These are phyloP conservation scores for Apiotrichum siamense DNA, from an alignment of 1,284 basidiomycete species.

Conservation along the genomic window DNA sequence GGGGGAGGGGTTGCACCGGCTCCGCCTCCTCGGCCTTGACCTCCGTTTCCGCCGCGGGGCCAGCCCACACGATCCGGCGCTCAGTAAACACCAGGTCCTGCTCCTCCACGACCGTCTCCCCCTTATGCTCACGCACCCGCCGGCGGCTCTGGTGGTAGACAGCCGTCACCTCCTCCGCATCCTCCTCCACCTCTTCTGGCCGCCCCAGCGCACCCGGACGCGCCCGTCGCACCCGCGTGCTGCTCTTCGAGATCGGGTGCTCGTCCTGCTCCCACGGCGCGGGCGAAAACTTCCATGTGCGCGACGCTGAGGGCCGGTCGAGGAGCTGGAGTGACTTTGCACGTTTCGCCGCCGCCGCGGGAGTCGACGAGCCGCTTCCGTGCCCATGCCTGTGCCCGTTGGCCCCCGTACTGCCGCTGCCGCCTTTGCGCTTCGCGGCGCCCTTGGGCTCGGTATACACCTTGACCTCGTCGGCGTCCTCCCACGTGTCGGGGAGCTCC, in stretches of 20 bases:
- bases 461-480: slow-evolving; percentile 56
- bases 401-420: background rate
- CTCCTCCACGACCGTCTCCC: slow-evolving; percentile 11
- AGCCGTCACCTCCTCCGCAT: slow-evolving; percentile 4
- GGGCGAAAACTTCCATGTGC: slow-evolving; percentile 9
- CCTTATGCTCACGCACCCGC: slow-evolving; percentile 3
- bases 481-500: slow-evolving; percentile 61
- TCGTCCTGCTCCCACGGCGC: slow-evolving; percentile 15
- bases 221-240: slow-evolving; percentile 30
- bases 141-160: slow-evolving; percentile 8
- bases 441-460: slow-evolving; percentile 20
- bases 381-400: background rate
- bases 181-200: slow-evolving; percentile 12
- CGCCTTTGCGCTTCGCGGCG: slow-evolving; percentile 1
- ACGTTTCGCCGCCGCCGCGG: background rate
- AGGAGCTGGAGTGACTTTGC: slow-evolving; percentile 5
- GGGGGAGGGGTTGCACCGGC: too few species aligned
- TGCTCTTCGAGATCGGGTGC: slow-evolving; percentile 1
- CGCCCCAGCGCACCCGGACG: slow-evolving; percentile 11
- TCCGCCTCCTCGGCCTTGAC: too few species aligned
- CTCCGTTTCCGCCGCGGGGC: background rate
- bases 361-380: too few species aligned
- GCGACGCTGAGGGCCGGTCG: slow-evolving; percentile 1
- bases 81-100: slow-evolving; percentile 16
- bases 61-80: slow-evolving; percentile 5